Evolutionary conservation across 2,329 filamentous ascomycete species (phyloP).

Genomic region (Stemphylium beticola): DNA sequence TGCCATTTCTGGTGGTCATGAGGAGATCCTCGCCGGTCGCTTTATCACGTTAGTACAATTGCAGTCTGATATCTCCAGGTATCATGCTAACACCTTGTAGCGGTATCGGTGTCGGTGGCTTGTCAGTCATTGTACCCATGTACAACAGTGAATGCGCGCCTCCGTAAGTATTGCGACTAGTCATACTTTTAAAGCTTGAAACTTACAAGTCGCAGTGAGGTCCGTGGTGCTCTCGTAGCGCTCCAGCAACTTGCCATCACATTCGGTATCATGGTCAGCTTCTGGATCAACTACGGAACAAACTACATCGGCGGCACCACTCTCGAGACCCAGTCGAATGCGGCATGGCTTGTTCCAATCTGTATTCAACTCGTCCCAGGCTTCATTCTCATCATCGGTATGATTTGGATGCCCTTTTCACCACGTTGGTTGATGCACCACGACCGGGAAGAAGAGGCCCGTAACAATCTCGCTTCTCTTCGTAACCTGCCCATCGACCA

Average conservation of each 20-base stretch:
- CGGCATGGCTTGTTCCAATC: slow-evolving; percentile 76
- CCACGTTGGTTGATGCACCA: slow-evolving; percentile 78
- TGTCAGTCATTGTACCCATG: slow-evolving; percentile 71
- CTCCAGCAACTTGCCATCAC: slow-evolving; percentile 68
- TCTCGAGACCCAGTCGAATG: slow-evolving; percentile 64
- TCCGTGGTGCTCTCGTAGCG: slow-evolving; percentile 69
- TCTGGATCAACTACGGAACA: slow-evolving; percentile 48
- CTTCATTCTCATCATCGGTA: slow-evolving; percentile 69
- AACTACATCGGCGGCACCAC: slow-evolving; percentile 63
- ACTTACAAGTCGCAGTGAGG: slow-evolving; percentile 58
- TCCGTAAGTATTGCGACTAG: slow-evolving; percentile 47
- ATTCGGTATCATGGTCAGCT: slow-evolving; percentile 51
- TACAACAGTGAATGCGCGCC: slow-evolving; percentile 55
- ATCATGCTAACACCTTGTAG: slow-evolving; percentile 21
- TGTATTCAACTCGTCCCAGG: slow-evolving; percentile 74
- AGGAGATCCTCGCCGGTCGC: slow-evolving; percentile 71
- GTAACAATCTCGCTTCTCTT: slow-evolving; percentile 66
- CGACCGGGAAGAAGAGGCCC: slow-evolving; percentile 71
- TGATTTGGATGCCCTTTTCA: slow-evolving; percentile 80
- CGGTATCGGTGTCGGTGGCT: slow-evolving; percentile 70
- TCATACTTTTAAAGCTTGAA: background rate
- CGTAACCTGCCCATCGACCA: slow-evolving; percentile 67
- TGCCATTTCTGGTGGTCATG: slow-evolving; percentile 62
- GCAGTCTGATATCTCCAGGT: fast-evolving
- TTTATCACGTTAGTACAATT: slow-evolving; percentile 64